A percentile compares a stretch with the other conserved stretches of the same genome.
Evolutionary conservation across 2,329 filamentous ascomycete genomes (phyloP).

Genomic region (Curvularia lunata): DNA sequence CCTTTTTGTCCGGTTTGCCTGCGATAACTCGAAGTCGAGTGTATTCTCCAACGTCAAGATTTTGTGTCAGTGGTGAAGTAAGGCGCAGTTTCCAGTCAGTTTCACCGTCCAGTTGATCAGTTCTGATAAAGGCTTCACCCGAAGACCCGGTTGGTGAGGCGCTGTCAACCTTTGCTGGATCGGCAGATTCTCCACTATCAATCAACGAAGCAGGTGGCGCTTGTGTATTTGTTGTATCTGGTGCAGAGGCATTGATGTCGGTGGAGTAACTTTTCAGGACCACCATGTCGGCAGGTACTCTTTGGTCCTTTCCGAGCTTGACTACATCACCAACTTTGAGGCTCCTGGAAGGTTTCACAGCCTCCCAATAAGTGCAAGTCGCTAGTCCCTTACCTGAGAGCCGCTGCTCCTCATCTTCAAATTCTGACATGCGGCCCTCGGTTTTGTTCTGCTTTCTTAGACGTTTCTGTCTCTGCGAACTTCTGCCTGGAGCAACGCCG

Average conservation of each 20-base stretch:
- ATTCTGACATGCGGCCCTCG: slow-evolving; percentile 64
- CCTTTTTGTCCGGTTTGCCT: slow-evolving; percentile 88
- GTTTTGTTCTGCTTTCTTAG: slow-evolving; percentile 43
- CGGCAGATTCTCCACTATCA: slow-evolving; percentile 26
- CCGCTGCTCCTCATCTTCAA: slow-evolving; percentile 70
- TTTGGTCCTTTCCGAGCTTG: slow-evolving; percentile 88
- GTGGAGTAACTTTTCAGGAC: slow-evolving; percentile 79
- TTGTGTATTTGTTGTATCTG: slow-evolving; percentile 7
- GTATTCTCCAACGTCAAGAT: slow-evolving; percentile 74
- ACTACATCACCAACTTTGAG: slow-evolving; percentile 95
- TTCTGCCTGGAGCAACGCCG: slow-evolving; percentile 41
- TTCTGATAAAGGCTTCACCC: slow-evolving; percentile 95
- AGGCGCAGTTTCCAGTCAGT: slow-evolving; percentile 97
- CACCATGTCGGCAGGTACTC: slow-evolving; percentile 92
- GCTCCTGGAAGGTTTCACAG: slow-evolving; percentile 82
- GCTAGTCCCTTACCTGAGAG: slow-evolving; percentile 42
- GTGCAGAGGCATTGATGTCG: slow-evolving; percentile 23
- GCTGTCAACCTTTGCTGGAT: slow-evolving; percentile 24
- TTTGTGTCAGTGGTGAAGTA: slow-evolving; percentile 84
- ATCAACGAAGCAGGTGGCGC: slow-evolving; percentile 26
- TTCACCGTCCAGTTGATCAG: slow-evolving; percentile 95
- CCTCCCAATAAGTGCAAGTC: slow-evolving; percentile 66
- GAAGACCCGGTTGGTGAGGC: slow-evolving; percentile 49
- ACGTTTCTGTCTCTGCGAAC: slow-evolving; percentile 39
- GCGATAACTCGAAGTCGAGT: slow-evolving; percentile 72